These are phyloP conservation scores for Fulvia fulva DNA, from an alignment of 2,329 filamentous ascomycete species.

Conservation along the genomic window DNA sequence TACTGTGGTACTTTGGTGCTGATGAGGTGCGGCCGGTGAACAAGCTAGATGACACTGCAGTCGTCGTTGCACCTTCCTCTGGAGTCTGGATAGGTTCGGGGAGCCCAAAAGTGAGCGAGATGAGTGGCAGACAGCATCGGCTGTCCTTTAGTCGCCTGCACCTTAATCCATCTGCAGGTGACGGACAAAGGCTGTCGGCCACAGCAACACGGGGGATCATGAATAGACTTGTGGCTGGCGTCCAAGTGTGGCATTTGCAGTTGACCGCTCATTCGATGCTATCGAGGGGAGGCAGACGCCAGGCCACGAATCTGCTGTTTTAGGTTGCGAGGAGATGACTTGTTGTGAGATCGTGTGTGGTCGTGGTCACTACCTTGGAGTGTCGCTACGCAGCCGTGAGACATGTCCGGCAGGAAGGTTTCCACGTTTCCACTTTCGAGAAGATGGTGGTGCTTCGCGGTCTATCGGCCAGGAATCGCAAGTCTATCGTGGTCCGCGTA, in stretches of 20 bases:
- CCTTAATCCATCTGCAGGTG: conserved; percentile 8
- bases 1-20: background rate
- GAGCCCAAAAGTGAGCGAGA: conserved; percentile 6
- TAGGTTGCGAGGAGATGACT: background rate
- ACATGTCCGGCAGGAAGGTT: background rate
- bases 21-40: background rate
- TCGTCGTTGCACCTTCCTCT: conserved; percentile 1
- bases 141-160: background rate
- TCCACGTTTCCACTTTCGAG: too few relatives aligned
- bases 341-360: background rate
- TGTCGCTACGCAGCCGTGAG: background rate
- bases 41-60: background rate
- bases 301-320: background rate
- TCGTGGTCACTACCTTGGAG: background rate
- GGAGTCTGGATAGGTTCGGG: conserved; percentile 4
- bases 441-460: background rate
- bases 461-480: background rate
- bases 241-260: conserved; percentile 6
- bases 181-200: background rate
- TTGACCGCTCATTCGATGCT: conserved; percentile 4
- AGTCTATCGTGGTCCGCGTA: background rate
- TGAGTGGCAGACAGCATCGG: background rate
- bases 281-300: background rate
- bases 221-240: conserved; percentile 1
- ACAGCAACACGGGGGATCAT: conserved; percentile 1